Base-by-base conservation (phyloP, 2,329 filamentous ascomycete species). In the Colletotrichum navitas region DNA sequence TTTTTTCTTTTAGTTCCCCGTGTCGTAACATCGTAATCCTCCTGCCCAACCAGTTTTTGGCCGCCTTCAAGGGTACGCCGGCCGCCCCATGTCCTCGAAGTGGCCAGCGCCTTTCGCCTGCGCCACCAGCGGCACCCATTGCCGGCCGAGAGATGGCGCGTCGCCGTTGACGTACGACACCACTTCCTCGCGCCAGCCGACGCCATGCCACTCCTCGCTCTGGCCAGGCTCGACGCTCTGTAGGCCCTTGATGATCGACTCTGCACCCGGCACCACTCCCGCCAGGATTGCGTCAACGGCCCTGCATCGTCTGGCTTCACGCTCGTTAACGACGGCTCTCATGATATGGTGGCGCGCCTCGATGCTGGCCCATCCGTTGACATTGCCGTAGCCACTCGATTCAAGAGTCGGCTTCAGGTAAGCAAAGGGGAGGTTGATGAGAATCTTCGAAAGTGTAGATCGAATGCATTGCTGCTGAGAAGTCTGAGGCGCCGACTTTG, bases 341-440 rank as follows among this genome's bases (percentile, higher is more conserved):
- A 90, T 84, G 21, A 87, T 82, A 11, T 83, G 83, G 68, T 85
- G 83, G 26, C 87, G 83, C 34, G 84, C 79, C 68, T 85, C 82
- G 1, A 81, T 80, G 49, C 81, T 86, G 34, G 85, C 83, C 84
- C 86, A 88, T 29, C 83, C 86, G n/a, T 83, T 82, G 39, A 83
- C 80, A 55, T 83, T 83, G 52, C 87, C 88, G 11, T 90, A 84
- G 34, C 84, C 84, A 16, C 83, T 85, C 62, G 89, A 89, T 75
- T 92, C 91, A 43, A 94, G 83, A 1, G 93, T 81, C 71, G 86
- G 85, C 79, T 92, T 91, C 32, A 95, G 83, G 36, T 91, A 83
- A 18, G 87, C 83, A 74, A 92, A 93, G 0, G 93, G 93, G 7
- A 94, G 81, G 51, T 93, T 93, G 63, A 94, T 81, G 2, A 95